Base-by-base conservation (phyloP, 306 rosid species). In the Cyclanthera cordifolia region DNA sequence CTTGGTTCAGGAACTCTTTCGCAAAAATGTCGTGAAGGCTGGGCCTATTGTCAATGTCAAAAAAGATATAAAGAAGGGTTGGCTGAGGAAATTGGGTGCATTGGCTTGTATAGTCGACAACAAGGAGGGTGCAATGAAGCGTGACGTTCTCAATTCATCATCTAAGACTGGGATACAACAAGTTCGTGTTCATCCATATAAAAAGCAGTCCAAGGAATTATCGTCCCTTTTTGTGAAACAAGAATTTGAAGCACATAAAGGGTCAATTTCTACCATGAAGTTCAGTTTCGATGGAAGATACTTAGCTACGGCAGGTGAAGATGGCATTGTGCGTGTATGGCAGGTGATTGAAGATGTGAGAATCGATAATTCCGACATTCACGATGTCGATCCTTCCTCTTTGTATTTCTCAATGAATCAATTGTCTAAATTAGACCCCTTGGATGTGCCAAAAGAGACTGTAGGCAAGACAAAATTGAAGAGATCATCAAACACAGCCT, bases 291-390 rank as follows among this genome's bases (percentile, higher is more conserved):
- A 91, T 61, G 97, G 97, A 41, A 78, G 75, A 51, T 86, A 88
- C 76, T 71, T 91, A 50, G 97, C 97, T 55, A 91, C 83, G 72
- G 96, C 86, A 3, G 97, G 96, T 21, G 84, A 85, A 77, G 97
- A 91, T 82, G 88, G 90, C 15, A 56, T 85, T 11, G 90, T 91
- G 28, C 82, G 91, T 4, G 86, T 91, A 57, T 91, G 97, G 97
- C 79, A 79, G 83, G 91, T 91, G 77, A 56, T 82, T 60, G 91
- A 82, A 71, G 85, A 78, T 53, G 91, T 80, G 73, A 83, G 79
- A 79, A 66, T 77, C 14, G 76, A 70, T 41, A 73, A 53, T 78
- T 49, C 81, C 52, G 79, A 85, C 74, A 72, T 76, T 77, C 66
- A 59, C n/a, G 77, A 75, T 49, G 66, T 73, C 15, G 93, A 90